These are phyloP conservation scores for Plasmodium yoelii DNA, from an alignment of 169 alveolate species.

Conservation along the genomic window DNA sequence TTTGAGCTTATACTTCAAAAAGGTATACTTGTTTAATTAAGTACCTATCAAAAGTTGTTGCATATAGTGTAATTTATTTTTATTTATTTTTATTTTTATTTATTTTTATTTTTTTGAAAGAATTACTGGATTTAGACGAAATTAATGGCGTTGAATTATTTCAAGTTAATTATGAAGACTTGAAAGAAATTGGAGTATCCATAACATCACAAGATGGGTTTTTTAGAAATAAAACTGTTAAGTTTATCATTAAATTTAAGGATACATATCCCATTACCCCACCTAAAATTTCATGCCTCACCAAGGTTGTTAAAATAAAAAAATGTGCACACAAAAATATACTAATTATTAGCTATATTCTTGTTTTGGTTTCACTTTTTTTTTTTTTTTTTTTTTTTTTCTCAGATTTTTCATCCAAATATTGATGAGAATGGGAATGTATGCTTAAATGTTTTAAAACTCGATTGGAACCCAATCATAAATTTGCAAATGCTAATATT, in stretches of 20 bases:
- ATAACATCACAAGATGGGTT: conserved; percentile 56
- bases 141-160: conserved; percentile 40
- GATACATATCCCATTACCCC: conserved; percentile 73
- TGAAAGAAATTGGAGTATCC: conserved; percentile 52
- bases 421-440: conserved; percentile 72
- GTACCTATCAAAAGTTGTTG: neutral
- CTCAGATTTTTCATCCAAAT: conserved; percentile 72
- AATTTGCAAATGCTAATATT: conserved; percentile 66
- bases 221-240: conserved; percentile 36
- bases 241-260: conserved; percentile 39
- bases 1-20: conserved; percentile 68
- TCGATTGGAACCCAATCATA: conserved; percentile 69
- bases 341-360: neutral
- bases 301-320: conserved; percentile 25
- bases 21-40: conserved; percentile 16
- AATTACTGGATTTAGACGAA: conserved; percentile 62
- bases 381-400: neutral
- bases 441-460: conserved; percentile 67
- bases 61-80: neutral
- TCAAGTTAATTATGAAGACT: conserved; percentile 23
- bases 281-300: conserved; percentile 58
- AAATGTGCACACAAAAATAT: neutral
- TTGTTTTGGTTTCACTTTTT: neutral
- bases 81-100: conserved; percentile 1
- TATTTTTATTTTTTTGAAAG: conserved; percentile 2